Evolutionary conservation across 495 filamentous ascomycete genomes (phyloP).

Genomic region (Penicillium ucsense): DNA sequence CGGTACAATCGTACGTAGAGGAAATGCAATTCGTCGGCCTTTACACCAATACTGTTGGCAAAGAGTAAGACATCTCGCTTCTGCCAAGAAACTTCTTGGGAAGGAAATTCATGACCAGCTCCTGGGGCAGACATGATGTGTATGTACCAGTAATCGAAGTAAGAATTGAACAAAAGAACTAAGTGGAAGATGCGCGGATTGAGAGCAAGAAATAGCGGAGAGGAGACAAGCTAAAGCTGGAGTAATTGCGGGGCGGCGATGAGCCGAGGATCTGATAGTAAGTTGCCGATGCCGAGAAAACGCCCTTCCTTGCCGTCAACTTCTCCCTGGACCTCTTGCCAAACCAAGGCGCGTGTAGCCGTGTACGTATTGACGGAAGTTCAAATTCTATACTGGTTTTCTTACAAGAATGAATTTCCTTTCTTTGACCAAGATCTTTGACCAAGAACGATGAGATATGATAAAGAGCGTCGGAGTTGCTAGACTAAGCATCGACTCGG

Average conservation of each 20-base stretch:
- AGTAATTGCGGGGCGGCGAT: conserved; percentile 16
- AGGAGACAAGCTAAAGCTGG: conserved; percentile 10
- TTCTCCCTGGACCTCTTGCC: too few relatives aligned
- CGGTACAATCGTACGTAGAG: conserved; percentile 55
- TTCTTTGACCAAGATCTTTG: neutral
- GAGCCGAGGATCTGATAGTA: conserved; percentile 26
- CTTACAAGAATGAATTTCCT: neutral
- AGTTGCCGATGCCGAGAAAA: conserved; percentile 10
- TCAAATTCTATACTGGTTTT: too few relatives aligned
- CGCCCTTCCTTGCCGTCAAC: neutral
- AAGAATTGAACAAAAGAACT: neutral
- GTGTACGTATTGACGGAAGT: too few relatives aligned
- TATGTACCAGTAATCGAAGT: neutral
- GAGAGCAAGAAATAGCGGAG: conserved; percentile 1
- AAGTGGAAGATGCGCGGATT: neutral
- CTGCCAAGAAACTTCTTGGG: conserved; percentile 65
- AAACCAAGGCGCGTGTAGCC: too few relatives aligned
- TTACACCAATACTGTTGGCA: conserved; percentile 77
- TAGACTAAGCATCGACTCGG: conserved; percentile 45
- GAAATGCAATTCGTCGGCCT: conserved; percentile 80
- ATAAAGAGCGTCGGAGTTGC: conserved; percentile 30
- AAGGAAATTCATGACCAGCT: conserved; percentile 68
- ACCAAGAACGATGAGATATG: conserved; percentile 11
- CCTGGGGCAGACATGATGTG: conserved; percentile 48
- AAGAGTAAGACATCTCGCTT: conserved; percentile 83